Evolutionary conservation across 805 yeast species (phyloP).

Genomic region (Torulaspora maleeae): DNA sequence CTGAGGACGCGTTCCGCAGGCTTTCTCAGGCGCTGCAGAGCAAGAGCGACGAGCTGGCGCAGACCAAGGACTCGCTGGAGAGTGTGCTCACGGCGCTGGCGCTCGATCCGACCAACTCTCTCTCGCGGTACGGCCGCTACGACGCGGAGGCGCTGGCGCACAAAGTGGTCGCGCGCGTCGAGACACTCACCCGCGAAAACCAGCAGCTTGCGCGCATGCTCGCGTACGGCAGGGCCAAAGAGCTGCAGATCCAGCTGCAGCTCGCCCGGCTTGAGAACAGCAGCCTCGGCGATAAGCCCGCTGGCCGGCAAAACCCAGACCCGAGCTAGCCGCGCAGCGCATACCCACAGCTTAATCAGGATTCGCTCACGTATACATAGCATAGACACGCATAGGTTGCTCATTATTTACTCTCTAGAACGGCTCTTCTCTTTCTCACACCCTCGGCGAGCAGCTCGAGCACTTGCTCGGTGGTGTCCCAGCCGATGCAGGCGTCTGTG

Average conservation of each 20-base stretch:
- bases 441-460: constrained; percentile 70
- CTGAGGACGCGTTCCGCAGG: constrained; percentile 46
- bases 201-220: constrained; percentile 64
- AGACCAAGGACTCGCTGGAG: constrained; percentile 60
- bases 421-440: constrained; percentile 67
- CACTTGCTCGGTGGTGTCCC: constrained; percentile 78
- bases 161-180: constrained; percentile 58
- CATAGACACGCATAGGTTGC: background rate
- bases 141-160: constrained; percentile 76
- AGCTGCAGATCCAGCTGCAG: constrained; percentile 63
- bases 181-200: constrained; percentile 61
- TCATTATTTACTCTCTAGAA: constrained; percentile 18
- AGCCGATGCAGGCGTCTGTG: constrained; percentile 95
- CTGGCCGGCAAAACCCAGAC: constrained; percentile 1
- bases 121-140: constrained; percentile 54
- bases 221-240: constrained; percentile 71
- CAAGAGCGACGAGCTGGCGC: constrained; percentile 49
- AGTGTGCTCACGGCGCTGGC: constrained; percentile 54
- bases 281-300: constrained; percentile 38
- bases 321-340: background rate
- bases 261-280: constrained; percentile 49
- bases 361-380: background rate
- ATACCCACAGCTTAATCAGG: too few species aligned
- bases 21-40: constrained; percentile 46
- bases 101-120: constrained; percentile 44